A percentile compares a stretch with the other conserved stretches of the same genome.
These are phyloP conservation scores for Cystofilobasidium macerans DNA, from an alignment of 768 basidiomycete species.

Conservation along the genomic window DNA sequence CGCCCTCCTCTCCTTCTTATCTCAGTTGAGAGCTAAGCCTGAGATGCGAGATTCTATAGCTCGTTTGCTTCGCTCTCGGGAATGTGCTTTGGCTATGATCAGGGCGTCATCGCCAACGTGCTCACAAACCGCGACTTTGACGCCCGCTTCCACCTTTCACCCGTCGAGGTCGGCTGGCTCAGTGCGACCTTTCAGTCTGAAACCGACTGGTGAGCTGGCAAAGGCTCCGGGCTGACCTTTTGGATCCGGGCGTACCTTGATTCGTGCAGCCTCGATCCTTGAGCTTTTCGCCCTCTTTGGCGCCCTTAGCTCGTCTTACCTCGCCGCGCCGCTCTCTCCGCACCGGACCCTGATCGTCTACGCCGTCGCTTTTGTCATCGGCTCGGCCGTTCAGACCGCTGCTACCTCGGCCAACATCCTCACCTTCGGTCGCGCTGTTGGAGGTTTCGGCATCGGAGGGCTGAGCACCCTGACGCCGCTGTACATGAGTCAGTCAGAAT, in stretches of 20 bases:
- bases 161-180: constrained; percentile 64
- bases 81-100: constrained; percentile 2
- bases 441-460: constrained; percentile 73
- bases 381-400: constrained; percentile 57
- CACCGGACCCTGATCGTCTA: constrained; percentile 56
- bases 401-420: constrained; percentile 51
- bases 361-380: constrained; percentile 65
- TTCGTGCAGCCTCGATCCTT: constrained; percentile 53
- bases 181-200: constrained; percentile 45
- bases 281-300: constrained; percentile 73
- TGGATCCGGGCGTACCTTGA: not conserved
- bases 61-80: not conserved
- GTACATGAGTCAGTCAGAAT: constrained; percentile 31
- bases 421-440: constrained; percentile 59
- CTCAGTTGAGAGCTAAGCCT: not conserved
- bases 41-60: not conserved
- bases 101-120: constrained; percentile 65
- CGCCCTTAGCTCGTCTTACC: constrained; percentile 54
- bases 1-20: not conserved
- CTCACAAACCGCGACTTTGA: constrained; percentile 70
- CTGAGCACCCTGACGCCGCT: constrained; percentile 39
- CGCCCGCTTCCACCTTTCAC: constrained; percentile 55
- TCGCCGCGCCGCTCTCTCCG: constrained; percentile 59
- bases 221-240: not conserved
- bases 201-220: not conserved